Evolutionary conservation across 768 basidiomycete genomes (phyloP).

Genomic region (Suillus placidus): DNA sequence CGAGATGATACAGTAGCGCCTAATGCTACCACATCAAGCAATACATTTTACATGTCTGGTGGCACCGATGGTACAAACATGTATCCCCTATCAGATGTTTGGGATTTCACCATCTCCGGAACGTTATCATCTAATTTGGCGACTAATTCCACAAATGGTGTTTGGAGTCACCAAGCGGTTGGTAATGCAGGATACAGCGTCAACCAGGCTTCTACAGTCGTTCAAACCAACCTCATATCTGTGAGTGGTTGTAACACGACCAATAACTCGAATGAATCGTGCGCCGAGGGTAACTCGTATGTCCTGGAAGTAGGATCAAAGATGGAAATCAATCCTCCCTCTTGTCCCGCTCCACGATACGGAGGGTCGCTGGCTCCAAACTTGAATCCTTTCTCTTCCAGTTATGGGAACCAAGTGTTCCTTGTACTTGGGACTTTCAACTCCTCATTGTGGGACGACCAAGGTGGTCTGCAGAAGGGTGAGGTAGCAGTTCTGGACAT

Average conservation of each 20-base stretch:
- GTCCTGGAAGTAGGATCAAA: slow-evolving; percentile 42
- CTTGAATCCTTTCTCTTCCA: slow-evolving; percentile 42
- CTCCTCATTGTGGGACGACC: slow-evolving; percentile 66
- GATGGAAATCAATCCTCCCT: slow-evolving; percentile 41
- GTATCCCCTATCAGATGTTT: slow-evolving; percentile 64
- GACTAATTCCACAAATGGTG: slow-evolving; percentile 45
- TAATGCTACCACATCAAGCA: slow-evolving; percentile 49
- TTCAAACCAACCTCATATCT: slow-evolving; percentile 54
- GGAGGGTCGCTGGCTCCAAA: slow-evolving; percentile 66
- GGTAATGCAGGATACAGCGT: slow-evolving; percentile 34
- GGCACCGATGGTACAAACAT: slow-evolving; percentile 54
- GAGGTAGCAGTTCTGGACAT: slow-evolving; percentile 75
- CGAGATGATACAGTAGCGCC: slow-evolving; percentile 56
- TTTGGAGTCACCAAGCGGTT: slow-evolving; percentile 58
- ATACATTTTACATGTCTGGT: slow-evolving; percentile 75
- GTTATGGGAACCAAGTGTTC: slow-evolving; percentile 66
- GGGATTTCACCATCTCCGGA: slow-evolving; percentile 71
- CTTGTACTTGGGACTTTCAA: slow-evolving; percentile 72
- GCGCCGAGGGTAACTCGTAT: slow-evolving; percentile 62
- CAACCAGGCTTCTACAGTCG: slow-evolving; percentile 60
- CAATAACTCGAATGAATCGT: slow-evolving; percentile 43
- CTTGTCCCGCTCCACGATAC: slow-evolving; percentile 69
- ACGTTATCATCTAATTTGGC: slow-evolving; percentile 71
- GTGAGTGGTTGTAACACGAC: slow-evolving; percentile 64
- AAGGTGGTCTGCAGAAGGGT: slow-evolving; percentile 58